phyloP scores from a whole-genome alignment of 2,329 filamentous ascomycete genomes.

The Harringtonia lauricola region DNA sequence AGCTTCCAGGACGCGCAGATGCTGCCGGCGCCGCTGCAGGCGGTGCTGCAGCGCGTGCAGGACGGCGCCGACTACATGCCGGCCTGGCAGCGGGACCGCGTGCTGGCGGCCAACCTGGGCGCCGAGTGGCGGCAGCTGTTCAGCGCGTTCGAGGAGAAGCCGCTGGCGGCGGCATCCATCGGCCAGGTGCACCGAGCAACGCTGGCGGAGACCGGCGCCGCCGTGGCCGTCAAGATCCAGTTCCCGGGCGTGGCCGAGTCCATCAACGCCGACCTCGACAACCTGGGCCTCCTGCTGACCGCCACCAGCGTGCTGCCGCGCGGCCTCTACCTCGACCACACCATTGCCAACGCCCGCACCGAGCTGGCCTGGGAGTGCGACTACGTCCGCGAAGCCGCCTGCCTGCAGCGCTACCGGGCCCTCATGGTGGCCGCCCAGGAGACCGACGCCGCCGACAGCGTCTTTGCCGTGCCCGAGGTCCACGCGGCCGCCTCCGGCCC shows the following conservation, averaged over 20 bases:
- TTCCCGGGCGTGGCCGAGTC: slow-evolving; percentile 94
- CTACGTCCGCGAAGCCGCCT: slow-evolving; percentile 79
- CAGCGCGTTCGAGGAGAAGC: slow-evolving; percentile 74
- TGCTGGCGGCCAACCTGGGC: slow-evolving; percentile 70
- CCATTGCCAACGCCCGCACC: slow-evolving; percentile 84
- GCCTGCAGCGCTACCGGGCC: slow-evolving; percentile 62
- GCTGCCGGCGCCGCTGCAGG: slow-evolving; percentile 75
- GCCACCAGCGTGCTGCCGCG: slow-evolving; percentile 84
- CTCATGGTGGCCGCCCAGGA: slow-evolving; percentile 46
- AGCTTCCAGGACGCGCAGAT: slow-evolving; percentile 97
- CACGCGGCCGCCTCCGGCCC: slow-evolving; percentile 14
- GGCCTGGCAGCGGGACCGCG: slow-evolving; percentile 77
- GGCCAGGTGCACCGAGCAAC: slow-evolving; percentile 88
- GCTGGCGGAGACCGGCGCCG: slow-evolving; percentile 60
- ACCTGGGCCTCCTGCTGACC: slow-evolving; percentile 79
- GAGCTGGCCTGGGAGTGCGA: slow-evolving; percentile 97
- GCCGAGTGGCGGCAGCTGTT: slow-evolving; percentile 77
- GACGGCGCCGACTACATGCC: slow-evolving; percentile 98
- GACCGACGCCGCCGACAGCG: slow-evolving; percentile 20
- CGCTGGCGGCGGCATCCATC: slow-evolving; percentile 91
- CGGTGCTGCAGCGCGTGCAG: slow-evolving; percentile 87
- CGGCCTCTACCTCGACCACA: slow-evolving; percentile 91
- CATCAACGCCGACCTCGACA: slow-evolving; percentile 93
- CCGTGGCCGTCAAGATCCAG: slow-evolving; percentile 92
- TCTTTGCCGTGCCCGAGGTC: slow-evolving; percentile 61